Evolutionary conservation across 768 basidiomycete genomes (phyloP).

Genomic region (Russula compacta): DNA sequence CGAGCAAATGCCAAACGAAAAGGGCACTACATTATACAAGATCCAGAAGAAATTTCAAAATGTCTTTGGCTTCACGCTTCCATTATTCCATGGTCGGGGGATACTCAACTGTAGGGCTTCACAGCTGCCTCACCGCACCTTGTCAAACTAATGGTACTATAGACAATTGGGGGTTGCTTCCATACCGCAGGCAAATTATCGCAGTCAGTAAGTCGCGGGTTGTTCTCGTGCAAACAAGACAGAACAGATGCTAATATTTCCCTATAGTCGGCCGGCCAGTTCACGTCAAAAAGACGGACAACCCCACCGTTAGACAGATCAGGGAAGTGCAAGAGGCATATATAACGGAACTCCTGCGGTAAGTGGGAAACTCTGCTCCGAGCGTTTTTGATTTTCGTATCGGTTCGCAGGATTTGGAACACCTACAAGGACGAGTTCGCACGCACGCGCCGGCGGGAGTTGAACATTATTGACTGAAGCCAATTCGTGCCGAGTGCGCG

Average conservation of each 20-base stretch:
- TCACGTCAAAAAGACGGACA: conserved; percentile 61
- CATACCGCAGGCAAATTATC: conserved; percentile 91
- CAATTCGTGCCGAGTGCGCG: no score
- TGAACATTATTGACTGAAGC: conserved; percentile 65
- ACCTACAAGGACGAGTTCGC: conserved; percentile 93
- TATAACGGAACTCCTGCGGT: conserved; percentile 90
- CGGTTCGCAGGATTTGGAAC: conserved; percentile 77
- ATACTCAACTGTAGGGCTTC: conserved; percentile 74
- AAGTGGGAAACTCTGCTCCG: conserved; percentile 23
- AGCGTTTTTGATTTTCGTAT: not conserved
- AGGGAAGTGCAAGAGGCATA: conserved; percentile 73
- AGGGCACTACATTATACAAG: conserved; percentile 78
- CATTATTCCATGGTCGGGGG: conserved; percentile 95
- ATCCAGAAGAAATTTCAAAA: conserved; percentile 88
- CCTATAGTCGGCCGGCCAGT: conserved; percentile 81
- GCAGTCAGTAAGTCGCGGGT: conserved; percentile 71
- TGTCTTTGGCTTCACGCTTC: conserved; percentile 91
- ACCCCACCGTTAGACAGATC: conserved; percentile 76
- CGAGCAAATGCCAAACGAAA: conserved; percentile 92
- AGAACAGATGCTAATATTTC: not conserved
- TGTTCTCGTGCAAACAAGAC: not conserved
- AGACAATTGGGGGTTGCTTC: conserved; percentile 96
- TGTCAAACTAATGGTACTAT: not conserved
- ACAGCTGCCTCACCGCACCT: not conserved
- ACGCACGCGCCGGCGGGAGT: conserved; percentile 64